Evolutionary conservation across 1,284 basidiomycete genomes (phyloP).

Genomic region (Chalciporus piperatoides): DNA sequence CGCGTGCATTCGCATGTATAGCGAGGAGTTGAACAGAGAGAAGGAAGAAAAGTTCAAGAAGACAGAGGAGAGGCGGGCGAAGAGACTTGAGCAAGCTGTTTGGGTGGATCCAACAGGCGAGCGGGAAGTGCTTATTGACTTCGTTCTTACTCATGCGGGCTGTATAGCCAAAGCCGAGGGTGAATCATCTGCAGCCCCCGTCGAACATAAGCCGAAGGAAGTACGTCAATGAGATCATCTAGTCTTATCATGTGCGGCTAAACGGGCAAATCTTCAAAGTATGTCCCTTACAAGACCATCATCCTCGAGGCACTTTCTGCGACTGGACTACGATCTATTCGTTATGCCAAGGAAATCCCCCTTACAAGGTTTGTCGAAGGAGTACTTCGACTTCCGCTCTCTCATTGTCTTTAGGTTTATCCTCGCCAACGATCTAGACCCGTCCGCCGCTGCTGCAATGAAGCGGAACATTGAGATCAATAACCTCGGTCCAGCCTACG

Average conservation of each 20-base stretch:
- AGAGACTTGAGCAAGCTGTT: slow-evolving; percentile 29
- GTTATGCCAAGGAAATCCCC: slow-evolving; percentile 97
- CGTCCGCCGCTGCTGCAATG: slow-evolving; percentile 85
- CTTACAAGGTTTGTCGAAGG: slow-evolving; percentile 62
- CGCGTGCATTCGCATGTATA: slow-evolving; percentile 82
- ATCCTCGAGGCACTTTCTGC: slow-evolving; percentile 96
- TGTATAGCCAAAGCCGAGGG: slow-evolving; percentile 5
- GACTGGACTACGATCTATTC: slow-evolving; percentile 92
- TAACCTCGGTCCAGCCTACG: slow-evolving; percentile 52
- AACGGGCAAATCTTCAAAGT: slow-evolving; percentile 30
- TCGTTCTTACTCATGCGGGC: slow-evolving; percentile 1
- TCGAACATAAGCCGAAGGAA: slow-evolving; percentile 13
- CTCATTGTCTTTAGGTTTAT: slow-evolving; percentile 52
- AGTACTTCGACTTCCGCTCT: slow-evolving; percentile 1
- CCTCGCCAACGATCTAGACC: slow-evolving; percentile 91
- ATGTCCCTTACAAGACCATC: slow-evolving; percentile 66
- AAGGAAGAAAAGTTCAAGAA: slow-evolving; percentile 60
- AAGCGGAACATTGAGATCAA: slow-evolving; percentile 88
- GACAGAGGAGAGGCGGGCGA: slow-evolving; percentile 37
- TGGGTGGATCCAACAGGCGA: slow-evolving; percentile 20
- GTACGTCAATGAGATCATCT: slow-evolving; percentile 19
- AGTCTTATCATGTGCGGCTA: slow-evolving; percentile 1
- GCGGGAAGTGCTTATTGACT: slow-evolving; percentile 20
- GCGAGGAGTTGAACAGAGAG: slow-evolving; percentile 63
- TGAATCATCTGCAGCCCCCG: slow-evolving; percentile 3